These are phyloP conservation scores for Epichloe sibirici DNA, from an alignment of 2,329 filamentous ascomycete genomes.

Conservation along the genomic window DNA sequence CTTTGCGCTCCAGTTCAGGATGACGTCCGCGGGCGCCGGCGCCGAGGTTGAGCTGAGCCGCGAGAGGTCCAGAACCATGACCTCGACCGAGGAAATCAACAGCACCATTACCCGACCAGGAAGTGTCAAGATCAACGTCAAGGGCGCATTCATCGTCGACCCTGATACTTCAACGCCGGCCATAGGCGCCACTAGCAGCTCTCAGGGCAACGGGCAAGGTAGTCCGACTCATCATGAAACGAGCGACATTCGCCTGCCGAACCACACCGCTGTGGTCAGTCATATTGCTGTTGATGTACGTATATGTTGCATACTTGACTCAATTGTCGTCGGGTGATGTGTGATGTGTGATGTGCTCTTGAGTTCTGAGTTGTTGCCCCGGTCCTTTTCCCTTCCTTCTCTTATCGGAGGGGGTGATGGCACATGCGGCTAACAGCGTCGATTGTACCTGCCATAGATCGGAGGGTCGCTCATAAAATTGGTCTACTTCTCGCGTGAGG, in stretches of 20 bases:
- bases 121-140: conserved; percentile 87
- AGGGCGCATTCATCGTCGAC: conserved; percentile 92
- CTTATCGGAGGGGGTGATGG: background rate
- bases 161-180: conserved; percentile 50
- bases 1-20: conserved; percentile 3
- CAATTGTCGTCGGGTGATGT: background rate
- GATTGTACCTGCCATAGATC: conserved; percentile 45
- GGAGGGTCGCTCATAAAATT: conserved; percentile 92
- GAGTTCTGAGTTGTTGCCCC: too few relatives aligned
- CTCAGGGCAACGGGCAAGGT: conserved; percentile 28
- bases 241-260: conserved; percentile 88
- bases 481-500: conserved; percentile 91
- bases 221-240: conserved; percentile 52
- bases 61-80: conserved; percentile 21
- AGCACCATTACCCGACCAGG: conserved; percentile 50
- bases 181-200: conserved; percentile 15
- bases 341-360: too few relatives aligned
- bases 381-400: background rate
- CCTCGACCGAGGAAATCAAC: conserved; percentile 42
- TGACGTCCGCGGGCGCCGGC: conserved; percentile 5
- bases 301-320: conserved; percentile 10
- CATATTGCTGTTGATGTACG: conserved; percentile 93
- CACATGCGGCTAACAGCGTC: background rate
- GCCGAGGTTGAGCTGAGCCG: background rate
- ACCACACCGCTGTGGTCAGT: conserved; percentile 89